phyloP scores from a whole-genome alignment of 2,329 filamentous ascomycete genomes.

The Ophiosphaerella narmari region DNA sequence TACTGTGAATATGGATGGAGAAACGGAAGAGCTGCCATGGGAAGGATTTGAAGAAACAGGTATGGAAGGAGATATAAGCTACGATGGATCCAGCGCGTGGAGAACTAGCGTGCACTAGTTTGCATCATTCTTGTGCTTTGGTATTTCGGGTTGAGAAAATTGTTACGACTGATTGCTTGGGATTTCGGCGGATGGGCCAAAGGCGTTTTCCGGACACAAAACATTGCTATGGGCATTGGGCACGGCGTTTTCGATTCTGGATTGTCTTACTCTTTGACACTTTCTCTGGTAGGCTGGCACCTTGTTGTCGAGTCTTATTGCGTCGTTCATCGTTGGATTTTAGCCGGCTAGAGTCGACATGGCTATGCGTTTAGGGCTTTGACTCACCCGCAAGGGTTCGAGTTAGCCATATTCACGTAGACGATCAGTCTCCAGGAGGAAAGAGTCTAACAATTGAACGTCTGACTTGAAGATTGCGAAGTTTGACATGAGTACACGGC shows the following conservation, averaged over 20 bases:
- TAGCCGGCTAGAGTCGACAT: neutral
- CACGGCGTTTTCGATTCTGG: neutral
- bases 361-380: slow-evolving; percentile 4
- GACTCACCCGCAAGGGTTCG: slow-evolving; percentile 15
- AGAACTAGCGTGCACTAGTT: slow-evolving; percentile 16
- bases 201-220: slow-evolving; percentile 2
- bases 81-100: slow-evolving; percentile 15
- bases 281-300: neutral
- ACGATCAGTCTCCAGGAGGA: too few relatives aligned
- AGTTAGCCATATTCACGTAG: slow-evolving; percentile 7
- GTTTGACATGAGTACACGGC: neutral
- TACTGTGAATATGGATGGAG: slow-evolving; percentile 14
- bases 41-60: slow-evolving; percentile 42
- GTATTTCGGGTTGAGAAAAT: neutral
- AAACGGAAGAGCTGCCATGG: slow-evolving; percentile 46
- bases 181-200: neutral
- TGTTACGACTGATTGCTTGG: neutral
- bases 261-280: neutral
- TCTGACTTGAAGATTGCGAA: too few relatives aligned
- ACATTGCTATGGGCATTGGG: slow-evolving; percentile 8
- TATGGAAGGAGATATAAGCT: slow-evolving; percentile 18
- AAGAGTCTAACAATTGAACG: too few relatives aligned
- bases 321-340: neutral
- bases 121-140: too few relatives aligned
- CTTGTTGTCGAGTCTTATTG: neutral